phyloP scores from a whole-genome alignment of 805 yeast species.

The Ogataea populi-albae region DNA sequence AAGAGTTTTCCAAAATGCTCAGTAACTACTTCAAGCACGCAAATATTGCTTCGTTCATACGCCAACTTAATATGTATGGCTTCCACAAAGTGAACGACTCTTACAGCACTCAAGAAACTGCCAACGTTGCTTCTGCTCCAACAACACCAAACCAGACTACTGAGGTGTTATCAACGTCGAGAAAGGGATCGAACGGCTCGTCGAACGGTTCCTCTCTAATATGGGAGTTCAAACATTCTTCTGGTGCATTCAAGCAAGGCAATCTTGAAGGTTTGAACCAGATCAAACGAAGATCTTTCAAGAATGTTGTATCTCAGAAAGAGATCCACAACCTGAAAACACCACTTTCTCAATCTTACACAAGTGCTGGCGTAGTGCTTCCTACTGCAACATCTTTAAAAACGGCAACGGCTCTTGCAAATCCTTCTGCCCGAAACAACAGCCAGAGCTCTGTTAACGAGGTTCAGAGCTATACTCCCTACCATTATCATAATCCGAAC shows the following conservation, averaged over 20 bases:
- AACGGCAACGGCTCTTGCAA: conserved; percentile 1
- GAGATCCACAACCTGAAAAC: conserved; percentile 30
- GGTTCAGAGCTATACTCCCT: conserved; percentile 27
- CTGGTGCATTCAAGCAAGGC: conserved; percentile 76
- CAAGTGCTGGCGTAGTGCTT: not conserved
- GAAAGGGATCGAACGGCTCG: conserved; percentile 23
- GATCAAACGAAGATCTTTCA: conserved; percentile 71
- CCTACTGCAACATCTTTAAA: conserved; percentile 1
- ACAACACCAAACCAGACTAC: conserved; percentile 1
- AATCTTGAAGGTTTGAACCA: conserved; percentile 68
- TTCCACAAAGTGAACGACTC: conserved; percentile 69
- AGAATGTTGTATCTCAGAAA: conserved; percentile 28
- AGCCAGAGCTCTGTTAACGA: conserved; percentile 8
- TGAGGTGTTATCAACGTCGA: conserved; percentile 15
- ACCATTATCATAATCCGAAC: conserved; percentile 20
- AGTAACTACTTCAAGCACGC: conserved; percentile 73
- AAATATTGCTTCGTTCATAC: conserved; percentile 72
- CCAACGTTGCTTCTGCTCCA: conserved; percentile 7
- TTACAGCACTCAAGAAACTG: conserved; percentile 25
- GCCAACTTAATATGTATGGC: conserved; percentile 81
- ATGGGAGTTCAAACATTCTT: conserved; percentile 91
- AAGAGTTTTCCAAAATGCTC: conserved; percentile 77
- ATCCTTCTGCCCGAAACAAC: not conserved
- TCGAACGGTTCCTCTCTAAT: conserved; percentile 17
- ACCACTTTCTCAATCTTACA: conserved; percentile 3